Conservation (phyloP, 2,329 filamentous ascomycete genomes). For the Fusarium mexicanum region DNA sequence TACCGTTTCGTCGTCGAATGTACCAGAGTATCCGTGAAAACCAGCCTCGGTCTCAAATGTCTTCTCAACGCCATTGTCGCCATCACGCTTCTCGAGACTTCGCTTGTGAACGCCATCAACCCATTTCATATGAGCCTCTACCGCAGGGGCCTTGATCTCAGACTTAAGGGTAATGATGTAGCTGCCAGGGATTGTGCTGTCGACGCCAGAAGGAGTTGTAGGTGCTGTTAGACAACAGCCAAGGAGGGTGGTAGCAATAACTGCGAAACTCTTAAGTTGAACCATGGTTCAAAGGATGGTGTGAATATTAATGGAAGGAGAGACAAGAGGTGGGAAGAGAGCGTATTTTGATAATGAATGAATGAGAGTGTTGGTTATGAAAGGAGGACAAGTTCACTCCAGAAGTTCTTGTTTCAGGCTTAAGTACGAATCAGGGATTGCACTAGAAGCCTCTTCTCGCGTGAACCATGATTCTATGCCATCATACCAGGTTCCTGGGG, state of each 20-base stretch:
- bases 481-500: background rate
- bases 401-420: background rate
- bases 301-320: background rate
- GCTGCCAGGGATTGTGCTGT: conserved; percentile 49
- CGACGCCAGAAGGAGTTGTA: conserved; percentile 17
- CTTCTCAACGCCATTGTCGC: conserved; percentile 48
- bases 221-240: conserved; percentile 33
- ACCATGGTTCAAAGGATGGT: conserved; percentile 38
- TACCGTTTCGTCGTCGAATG: conserved; percentile 54
- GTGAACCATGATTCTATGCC: background rate
- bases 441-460: background rate
- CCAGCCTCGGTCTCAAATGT: conserved; percentile 43
- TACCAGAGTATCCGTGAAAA: conserved; percentile 56
- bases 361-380: conserved; percentile 18
- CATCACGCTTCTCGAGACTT: conserved; percentile 59
- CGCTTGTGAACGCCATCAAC: conserved; percentile 64
- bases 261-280: conserved; percentile 40
- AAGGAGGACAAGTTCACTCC: background rate
- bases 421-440: conserved; percentile 15
- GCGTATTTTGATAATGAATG: background rate
- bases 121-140: conserved; percentile 59
- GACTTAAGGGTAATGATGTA: conserved; percentile 72
- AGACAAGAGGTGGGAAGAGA: background rate
- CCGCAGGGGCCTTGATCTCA: conserved; percentile 53
- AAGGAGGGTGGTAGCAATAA: conserved; percentile 40